These are phyloP conservation scores for Aspergillus sp. DNA, from an alignment of 2,329 filamentous ascomycete genomes.

Conservation along the genomic window DNA sequence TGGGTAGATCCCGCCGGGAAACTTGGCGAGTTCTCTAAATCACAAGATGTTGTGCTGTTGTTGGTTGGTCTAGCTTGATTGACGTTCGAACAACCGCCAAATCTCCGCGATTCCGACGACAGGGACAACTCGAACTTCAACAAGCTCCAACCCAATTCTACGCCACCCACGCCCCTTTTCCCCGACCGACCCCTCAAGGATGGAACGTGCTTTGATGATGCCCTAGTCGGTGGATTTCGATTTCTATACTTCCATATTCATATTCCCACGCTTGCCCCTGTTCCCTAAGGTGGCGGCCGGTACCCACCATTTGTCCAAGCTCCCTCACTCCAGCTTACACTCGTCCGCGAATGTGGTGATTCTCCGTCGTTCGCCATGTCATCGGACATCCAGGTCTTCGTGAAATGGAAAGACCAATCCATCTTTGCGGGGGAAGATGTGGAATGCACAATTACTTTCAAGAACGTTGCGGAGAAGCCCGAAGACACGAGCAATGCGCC, in stretches of 20 bases:
- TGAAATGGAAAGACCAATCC: slow-evolving; percentile 89
- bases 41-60: background rate
- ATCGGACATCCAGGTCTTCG: slow-evolving; percentile 88
- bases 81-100: background rate
- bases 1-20: background rate
- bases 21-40: background rate
- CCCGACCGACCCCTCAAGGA: slow-evolving; percentile 10
- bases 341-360: slow-evolving; percentile 33
- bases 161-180: background rate
- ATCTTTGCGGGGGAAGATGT: slow-evolving; percentile 97
- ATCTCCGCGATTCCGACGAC: background rate
- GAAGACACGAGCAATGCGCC: slow-evolving; percentile 31
- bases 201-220: slow-evolving; percentile 27
- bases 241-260: slow-evolving; percentile 9
- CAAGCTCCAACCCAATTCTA: background rate
- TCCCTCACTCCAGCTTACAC: slow-evolving; percentile 17
- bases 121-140: slow-evolving; percentile 1
- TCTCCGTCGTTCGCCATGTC: slow-evolving; percentile 42
- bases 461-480: slow-evolving; percentile 65
- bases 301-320: slow-evolving; percentile 20
- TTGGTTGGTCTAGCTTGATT: background rate
- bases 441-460: slow-evolving; percentile 94
- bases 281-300: slow-evolving; percentile 18
- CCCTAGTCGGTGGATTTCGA: slow-evolving; percentile 19
- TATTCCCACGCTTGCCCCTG: slow-evolving; percentile 2